A percentile compares a stretch with the other conserved stretches of the same genome.
phyloP scores from a whole-genome alignment of 2,329 filamentous ascomycete species.

The Coccinonectria pachysandricola region DNA sequence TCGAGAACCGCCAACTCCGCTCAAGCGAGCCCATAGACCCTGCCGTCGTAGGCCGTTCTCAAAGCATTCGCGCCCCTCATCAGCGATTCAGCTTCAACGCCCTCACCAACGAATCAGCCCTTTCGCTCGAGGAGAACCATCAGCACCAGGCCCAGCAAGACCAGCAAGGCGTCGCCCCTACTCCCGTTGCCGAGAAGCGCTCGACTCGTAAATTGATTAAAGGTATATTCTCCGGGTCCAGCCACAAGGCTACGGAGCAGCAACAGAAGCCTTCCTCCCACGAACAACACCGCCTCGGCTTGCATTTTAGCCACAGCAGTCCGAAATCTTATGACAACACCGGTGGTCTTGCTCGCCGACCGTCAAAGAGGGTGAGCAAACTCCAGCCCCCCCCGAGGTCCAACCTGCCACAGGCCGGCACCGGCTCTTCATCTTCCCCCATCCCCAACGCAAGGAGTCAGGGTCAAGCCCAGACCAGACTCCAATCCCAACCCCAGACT shows the following conservation, averaged over 20 bases:
- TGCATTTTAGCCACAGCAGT: conserved; percentile 14
- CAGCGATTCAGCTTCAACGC: too few relatives aligned
- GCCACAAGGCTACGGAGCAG: conserved; percentile 12
- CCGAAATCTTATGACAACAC: conserved; percentile 37
- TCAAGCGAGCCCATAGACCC: too few relatives aligned
- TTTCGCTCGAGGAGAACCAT: too few relatives aligned
- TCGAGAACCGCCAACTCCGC: too few relatives aligned
- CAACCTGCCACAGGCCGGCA: conserved; percentile 2
- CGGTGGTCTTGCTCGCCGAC: conserved; percentile 38
- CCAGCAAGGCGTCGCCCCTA: conserved; percentile 1
- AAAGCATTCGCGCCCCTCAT: too few relatives aligned
- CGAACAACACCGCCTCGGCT: conserved; percentile 19
- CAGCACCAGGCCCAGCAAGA: conserved; percentile 7
- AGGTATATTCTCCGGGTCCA: conserved; percentile 39
- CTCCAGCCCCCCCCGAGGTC: conserved; percentile 26
- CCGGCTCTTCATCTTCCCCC: conserved; percentile 5
- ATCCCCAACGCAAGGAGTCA: conserved; percentile 7
- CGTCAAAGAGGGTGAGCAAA: conserved; percentile 48
- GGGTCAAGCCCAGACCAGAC: conserved; percentile 9
- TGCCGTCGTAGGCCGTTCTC: conserved; percentile 33
- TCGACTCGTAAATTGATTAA: conserved; percentile 45
- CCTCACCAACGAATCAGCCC: too few relatives aligned
- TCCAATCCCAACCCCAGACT: conserved; percentile 13
- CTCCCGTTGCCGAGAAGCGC: conserved; percentile 32
- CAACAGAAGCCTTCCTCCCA: conserved; percentile 7